Evolutionary conservation across 768 basidiomycete genomes (phyloP).

Genomic region (Trametes punicea): DNA sequence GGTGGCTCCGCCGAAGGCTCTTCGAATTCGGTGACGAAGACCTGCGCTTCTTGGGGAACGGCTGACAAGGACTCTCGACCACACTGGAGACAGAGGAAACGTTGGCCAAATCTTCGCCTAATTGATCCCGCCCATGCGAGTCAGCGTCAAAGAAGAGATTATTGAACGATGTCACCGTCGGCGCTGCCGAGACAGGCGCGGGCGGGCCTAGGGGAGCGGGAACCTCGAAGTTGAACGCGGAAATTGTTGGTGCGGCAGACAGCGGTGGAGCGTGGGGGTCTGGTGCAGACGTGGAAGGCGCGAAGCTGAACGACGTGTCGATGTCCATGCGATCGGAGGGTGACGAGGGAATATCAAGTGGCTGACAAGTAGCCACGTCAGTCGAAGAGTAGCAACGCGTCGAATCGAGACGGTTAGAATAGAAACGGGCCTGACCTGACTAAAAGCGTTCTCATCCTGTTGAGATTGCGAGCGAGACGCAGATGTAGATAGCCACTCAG

Average conservation of each 20-base stretch:
- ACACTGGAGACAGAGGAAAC: slow-evolving; percentile 19
- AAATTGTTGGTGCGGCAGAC: slow-evolving; percentile 25
- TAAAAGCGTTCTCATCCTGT: slow-evolving; percentile 29
- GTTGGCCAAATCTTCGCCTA: slow-evolving; percentile 22
- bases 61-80: slow-evolving; percentile 42
- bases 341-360: slow-evolving; percentile 39
- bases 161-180: slow-evolving; percentile 52
- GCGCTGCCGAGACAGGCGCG: slow-evolving; percentile 46
- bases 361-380: slow-evolving; percentile 28
- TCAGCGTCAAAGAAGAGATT: slow-evolving; percentile 57
- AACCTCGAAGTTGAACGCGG: slow-evolving; percentile 23
- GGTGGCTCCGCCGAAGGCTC: slow-evolving; percentile 12
- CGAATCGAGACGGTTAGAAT: slow-evolving; percentile 1
- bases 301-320: slow-evolving; percentile 50
- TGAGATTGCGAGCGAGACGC: slow-evolving; percentile 20
- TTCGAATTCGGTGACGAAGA: slow-evolving; percentile 29
- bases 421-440: slow-evolving; percentile 26
- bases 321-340: slow-evolving; percentile 78
- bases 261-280: slow-evolving; percentile 29
- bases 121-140: slow-evolving; percentile 37
- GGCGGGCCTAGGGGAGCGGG: slow-evolving; percentile 9
- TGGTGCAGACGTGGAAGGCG: slow-evolving; percentile 31
- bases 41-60: slow-evolving; percentile 33
- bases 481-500: slow-evolving; percentile 50
- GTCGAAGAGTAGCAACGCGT: not conserved